These are phyloP conservation scores for Echinosophora koreensis DNA, from an alignment of 306 rosid genomes.

Conservation along the genomic window DNA sequence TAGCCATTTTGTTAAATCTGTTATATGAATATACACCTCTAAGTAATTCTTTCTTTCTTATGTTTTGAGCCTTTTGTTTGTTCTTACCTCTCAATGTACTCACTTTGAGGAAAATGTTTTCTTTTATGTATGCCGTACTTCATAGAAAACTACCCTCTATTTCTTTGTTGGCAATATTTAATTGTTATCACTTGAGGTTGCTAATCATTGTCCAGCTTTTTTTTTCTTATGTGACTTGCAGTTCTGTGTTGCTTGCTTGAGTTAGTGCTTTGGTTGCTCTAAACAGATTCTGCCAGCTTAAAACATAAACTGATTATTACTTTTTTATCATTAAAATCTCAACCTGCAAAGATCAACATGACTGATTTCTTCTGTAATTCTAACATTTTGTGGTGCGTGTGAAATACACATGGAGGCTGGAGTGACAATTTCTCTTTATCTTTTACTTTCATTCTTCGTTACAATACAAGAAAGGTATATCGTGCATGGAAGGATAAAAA, in stretches of 20 bases:
- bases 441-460: not conserved
- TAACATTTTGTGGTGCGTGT: not conserved
- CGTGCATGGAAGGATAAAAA: not conserved
- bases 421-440: not conserved
- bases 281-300: conserved; percentile 27
- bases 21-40: conserved; percentile 45
- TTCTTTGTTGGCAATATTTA: conserved; percentile 15
- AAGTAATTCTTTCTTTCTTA: not conserved
- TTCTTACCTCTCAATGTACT: conserved; percentile 1
- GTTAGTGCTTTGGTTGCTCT: conserved; percentile 8
- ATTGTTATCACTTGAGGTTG: conserved; percentile 19
- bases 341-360: conserved; percentile 6
- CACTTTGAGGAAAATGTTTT: not conserved
- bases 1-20: conserved; percentile 39
- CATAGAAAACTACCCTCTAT: conserved; percentile 28
- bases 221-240: not conserved
- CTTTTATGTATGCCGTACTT: not conserved
- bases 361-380: conserved; percentile 28
- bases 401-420: not conserved
- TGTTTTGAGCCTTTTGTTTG: not conserved
- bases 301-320: not conserved
- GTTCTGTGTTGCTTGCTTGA: not conserved
- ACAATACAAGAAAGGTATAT: not conserved
- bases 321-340: conserved; percentile 22
- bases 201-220: conserved; percentile 10